These are phyloP conservation scores for Talaromyces sp. DNA, from an alignment of 2,329 filamentous ascomycete genomes.

Conservation along the genomic window DNA sequence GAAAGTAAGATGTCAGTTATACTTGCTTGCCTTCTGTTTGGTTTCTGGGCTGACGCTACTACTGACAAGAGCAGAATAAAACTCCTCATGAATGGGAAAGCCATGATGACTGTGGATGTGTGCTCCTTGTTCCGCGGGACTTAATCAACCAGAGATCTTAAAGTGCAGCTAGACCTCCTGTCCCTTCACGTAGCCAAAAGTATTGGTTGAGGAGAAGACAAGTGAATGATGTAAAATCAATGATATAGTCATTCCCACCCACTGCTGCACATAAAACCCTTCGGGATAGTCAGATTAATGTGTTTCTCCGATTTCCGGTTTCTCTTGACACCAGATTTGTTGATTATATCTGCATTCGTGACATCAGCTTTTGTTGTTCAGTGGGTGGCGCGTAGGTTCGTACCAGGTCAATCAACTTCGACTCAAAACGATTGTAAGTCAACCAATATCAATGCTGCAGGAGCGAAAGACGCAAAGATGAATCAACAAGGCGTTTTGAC, in stretches of 20 bases:
- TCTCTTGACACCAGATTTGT: background rate
- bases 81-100: slow-evolving; percentile 38
- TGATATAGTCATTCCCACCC: slow-evolving; percentile 7
- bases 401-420: background rate
- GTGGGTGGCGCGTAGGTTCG: background rate
- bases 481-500: background rate
- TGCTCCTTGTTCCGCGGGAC: background rate
- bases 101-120: slow-evolving; percentile 27
- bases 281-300: background rate
- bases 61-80: slow-evolving; percentile 45
- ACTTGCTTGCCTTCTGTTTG: background rate
- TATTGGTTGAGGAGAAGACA: background rate
- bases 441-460: background rate
- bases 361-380: background rate
- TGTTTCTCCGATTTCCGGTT: background rate
- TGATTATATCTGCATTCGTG: background rate
- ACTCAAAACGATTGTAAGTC: background rate
- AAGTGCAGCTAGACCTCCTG: background rate
- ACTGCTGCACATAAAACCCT: background rate
- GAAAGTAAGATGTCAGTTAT: slow-evolving; percentile 7
- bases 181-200: background rate
- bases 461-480: background rate
- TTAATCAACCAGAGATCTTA: slow-evolving; percentile 15
- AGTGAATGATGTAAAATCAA: slow-evolving; percentile 8
- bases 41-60: slow-evolving; percentile 3